These are phyloP conservation scores for Cyberlindnera veronae DNA, from an alignment of 805 yeast species.

Conservation along the genomic window DNA sequence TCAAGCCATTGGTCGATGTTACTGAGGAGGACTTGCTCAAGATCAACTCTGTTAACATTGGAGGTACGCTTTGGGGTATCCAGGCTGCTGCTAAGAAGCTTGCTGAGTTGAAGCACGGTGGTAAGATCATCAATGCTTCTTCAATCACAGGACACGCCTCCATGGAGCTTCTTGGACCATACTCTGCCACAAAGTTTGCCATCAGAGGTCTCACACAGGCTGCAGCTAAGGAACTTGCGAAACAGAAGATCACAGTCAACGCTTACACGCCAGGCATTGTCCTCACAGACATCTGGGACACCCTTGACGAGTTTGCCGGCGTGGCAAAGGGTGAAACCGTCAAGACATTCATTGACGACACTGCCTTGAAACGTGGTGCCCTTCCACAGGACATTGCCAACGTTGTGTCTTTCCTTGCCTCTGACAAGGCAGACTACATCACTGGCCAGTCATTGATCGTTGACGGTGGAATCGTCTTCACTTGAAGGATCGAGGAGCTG, in stretches of 20 bases:
- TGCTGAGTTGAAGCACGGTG: slow-evolving; percentile 28
- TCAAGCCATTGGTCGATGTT: slow-evolving; percentile 27
- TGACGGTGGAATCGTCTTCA: slow-evolving; percentile 35
- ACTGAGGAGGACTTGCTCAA: slow-evolving; percentile 28
- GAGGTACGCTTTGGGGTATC: slow-evolving; percentile 33
- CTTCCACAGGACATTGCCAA: slow-evolving; percentile 36
- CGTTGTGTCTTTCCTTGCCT: slow-evolving; percentile 34
- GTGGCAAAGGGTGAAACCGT: slow-evolving; percentile 28
- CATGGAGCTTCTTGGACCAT: slow-evolving; percentile 30
- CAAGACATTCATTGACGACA: slow-evolving; percentile 26
- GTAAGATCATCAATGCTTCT: slow-evolving; percentile 37
- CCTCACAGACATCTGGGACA: slow-evolving; percentile 34
- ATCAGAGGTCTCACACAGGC: slow-evolving; percentile 34
- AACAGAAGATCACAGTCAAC: slow-evolving; percentile 34
- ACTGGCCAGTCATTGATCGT: slow-evolving; percentile 35
- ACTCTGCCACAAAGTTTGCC: slow-evolving; percentile 36
- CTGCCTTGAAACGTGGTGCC: slow-evolving; percentile 35
- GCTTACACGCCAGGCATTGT: slow-evolving; percentile 38
- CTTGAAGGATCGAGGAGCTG: neutral
- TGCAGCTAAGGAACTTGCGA: slow-evolving; percentile 36
- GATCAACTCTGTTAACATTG: slow-evolving; percentile 29
- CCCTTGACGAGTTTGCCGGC: slow-evolving; percentile 27
- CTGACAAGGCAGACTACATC: slow-evolving; percentile 33
- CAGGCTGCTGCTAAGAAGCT: slow-evolving; percentile 33
- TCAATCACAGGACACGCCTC: slow-evolving; percentile 34